phyloP scores from a whole-genome alignment of 2,329 filamentous ascomycete species.

The Setomelanomma holmii region DNA sequence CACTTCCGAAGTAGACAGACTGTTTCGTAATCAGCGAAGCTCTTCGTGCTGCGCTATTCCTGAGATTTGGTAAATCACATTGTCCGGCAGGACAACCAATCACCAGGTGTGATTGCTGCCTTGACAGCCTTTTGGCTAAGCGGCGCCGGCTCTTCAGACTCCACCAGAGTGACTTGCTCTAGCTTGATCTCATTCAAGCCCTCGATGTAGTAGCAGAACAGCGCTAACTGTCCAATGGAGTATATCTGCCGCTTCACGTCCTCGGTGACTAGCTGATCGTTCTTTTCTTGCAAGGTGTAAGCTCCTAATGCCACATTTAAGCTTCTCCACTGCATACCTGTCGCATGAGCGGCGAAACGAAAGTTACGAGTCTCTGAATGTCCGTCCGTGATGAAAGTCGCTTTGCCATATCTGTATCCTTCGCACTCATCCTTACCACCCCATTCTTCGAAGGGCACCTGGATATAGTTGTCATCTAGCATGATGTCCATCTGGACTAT shows the following conservation, averaged over 20 bases:
- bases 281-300: background rate
- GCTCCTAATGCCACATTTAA: background rate
- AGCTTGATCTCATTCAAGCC: background rate
- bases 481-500: background rate
- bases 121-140: background rate
- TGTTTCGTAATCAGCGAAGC: background rate
- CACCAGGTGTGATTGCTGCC: background rate
- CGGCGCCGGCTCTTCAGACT: too few species aligned
- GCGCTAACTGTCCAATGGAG: background rate
- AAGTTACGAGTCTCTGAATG: background rate
- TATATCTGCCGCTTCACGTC: background rate
- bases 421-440: slow-evolving; percentile 4
- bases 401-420: slow-evolving; percentile 4
- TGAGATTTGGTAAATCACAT: background rate
- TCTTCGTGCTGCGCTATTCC: background rate
- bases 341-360: background rate
- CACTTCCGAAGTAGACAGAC: background rate
- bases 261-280: background rate
- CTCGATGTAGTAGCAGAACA: slow-evolving; percentile 8
- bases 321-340: background rate
- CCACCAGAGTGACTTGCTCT: too few species aligned
- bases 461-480: slow-evolving; percentile 7
- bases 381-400: background rate
- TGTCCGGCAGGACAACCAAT: background rate
- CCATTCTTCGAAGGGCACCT: slow-evolving; percentile 1